Evolutionary conservation across 495 filamentous ascomycete species (phyloP), one percentile per base, ranked within the genome.

Genomic region (Lentithecium fluviatile): DNA sequence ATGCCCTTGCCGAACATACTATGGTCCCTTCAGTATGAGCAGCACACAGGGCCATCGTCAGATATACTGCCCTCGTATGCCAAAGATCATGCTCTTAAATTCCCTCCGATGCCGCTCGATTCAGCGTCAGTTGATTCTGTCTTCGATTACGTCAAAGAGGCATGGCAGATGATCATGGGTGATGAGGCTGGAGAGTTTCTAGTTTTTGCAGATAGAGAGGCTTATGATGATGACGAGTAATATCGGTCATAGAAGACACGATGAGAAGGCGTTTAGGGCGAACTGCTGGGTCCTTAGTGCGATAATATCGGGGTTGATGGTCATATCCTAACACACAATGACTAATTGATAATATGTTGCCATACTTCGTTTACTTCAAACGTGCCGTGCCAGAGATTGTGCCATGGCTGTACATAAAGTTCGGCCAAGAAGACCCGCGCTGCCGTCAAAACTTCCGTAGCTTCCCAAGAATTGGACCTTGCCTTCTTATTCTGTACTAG

Each of bases 161-260:
- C 53, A 12, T 71, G 69, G 69, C 46, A 59, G 56, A 56, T 46
- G 34, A 63, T 71, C 32, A 46, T 68, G 45, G 67, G 67, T 26
- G 66, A 58, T n/a, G 56, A 58, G 21, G 64, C 34, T 7, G 56
- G 53, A 10, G 56, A 62, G 2, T 70, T 68, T 25, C 29, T 70
- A 38, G 62, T 66, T 8, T 68, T 70, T 43, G 53, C 65, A 29
- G 68, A 70, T 24, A 53, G 65, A 17, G 68, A 70, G 49, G 32
- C 58, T 21, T 32, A 62, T 38, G 60, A 65, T 43, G 64, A 58
- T 13, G 64, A 67, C 37, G 60, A 64, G n/a, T 62, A 36, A 62
- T 6, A 4, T 48, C 45, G 15, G 20, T 13, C n/a, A n/a, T 13
- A 45, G 15, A 45, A 45, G 15, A 45, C 40, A 32, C 29, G 29